Conservation (phyloP, 768 basidiomycete genomes). For the Boletus sp. region DNA sequence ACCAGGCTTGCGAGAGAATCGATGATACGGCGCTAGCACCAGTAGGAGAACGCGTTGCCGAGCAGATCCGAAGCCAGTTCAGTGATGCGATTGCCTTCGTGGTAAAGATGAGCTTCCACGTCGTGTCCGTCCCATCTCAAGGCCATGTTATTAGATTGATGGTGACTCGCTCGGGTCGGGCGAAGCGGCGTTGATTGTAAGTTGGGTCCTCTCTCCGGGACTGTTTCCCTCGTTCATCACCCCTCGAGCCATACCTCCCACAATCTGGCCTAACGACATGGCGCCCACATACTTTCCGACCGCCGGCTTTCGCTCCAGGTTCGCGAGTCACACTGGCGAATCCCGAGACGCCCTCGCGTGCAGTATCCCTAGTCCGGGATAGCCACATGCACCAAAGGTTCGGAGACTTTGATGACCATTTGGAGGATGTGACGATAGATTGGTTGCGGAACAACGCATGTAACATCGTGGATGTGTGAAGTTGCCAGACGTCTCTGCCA, state of each 20-base stretch:
- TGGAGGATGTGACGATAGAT: slow-evolving; percentile 63
- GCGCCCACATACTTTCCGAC: slow-evolving; percentile 41
- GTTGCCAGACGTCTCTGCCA: background rate
- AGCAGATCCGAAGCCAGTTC: slow-evolving; percentile 52
- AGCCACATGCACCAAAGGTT: slow-evolving; percentile 53
- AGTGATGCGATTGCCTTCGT: slow-evolving; percentile 65
- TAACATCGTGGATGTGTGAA: slow-evolving; percentile 22
- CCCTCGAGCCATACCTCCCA: slow-evolving; percentile 49
- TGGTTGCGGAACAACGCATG: slow-evolving; percentile 44
- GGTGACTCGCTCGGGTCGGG: slow-evolving; percentile 52
- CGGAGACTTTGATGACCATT: slow-evolving; percentile 80
- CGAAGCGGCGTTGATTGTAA: slow-evolving; percentile 55
- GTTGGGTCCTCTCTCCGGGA: slow-evolving; percentile 22
- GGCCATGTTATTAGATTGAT: slow-evolving; percentile 46
- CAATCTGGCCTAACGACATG: slow-evolving; percentile 40
- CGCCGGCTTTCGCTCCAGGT: slow-evolving; percentile 42
- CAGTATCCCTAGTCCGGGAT: slow-evolving; percentile 49
- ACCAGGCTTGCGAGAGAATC: slow-evolving; percentile 66
- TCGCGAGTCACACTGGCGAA: slow-evolving; percentile 48
- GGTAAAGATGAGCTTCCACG: slow-evolving; percentile 38
- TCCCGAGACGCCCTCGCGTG: slow-evolving; percentile 43
- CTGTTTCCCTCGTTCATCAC: slow-evolving; percentile 1
- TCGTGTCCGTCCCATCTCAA: slow-evolving; percentile 7
- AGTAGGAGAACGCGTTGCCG: slow-evolving; percentile 61
- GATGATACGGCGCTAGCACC: slow-evolving; percentile 60